phyloP scores from a whole-genome alignment of 2,329 filamentous ascomycete species.

The Pseudogymnoascus sp. region DNA sequence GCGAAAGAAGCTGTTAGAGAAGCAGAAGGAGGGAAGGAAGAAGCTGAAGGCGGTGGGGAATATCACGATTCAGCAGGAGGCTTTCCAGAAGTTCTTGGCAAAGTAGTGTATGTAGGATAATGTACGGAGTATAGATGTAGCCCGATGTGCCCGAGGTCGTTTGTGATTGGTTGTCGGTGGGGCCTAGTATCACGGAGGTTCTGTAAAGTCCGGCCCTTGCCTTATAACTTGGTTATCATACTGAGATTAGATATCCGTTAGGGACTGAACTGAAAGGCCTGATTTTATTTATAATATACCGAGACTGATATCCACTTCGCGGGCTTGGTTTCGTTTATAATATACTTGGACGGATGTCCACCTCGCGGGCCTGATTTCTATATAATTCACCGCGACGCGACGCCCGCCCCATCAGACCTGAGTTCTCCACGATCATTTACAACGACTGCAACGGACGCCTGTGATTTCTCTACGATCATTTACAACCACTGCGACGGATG shows the following conservation, averaged over 20 bases:
- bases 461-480: no score
- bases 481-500: no score
- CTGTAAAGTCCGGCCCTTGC: not conserved
- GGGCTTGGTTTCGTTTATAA: no score
- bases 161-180: not conserved
- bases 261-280: no score
- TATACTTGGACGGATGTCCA: no score
- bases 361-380: not conserved
- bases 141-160: not conserved
- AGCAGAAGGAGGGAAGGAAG: constrained; percentile 94
- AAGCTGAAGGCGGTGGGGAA: constrained; percentile 78
- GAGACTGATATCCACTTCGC: no score
- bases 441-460: no score
- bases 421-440: no score
- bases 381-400: not conserved
- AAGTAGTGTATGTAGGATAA: constrained; percentile 46
- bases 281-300: no score
- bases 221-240: not conserved
- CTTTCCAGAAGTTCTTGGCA: constrained; percentile 88
- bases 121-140: not conserved
- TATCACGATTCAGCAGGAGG: constrained; percentile 91
- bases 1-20: constrained; percentile 82
- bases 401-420: no score
- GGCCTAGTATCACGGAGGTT: not conserved
- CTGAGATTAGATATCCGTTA: no score